Conservation (phyloP, 305 asterid species). For the Ilex paraguariensis region DNA sequence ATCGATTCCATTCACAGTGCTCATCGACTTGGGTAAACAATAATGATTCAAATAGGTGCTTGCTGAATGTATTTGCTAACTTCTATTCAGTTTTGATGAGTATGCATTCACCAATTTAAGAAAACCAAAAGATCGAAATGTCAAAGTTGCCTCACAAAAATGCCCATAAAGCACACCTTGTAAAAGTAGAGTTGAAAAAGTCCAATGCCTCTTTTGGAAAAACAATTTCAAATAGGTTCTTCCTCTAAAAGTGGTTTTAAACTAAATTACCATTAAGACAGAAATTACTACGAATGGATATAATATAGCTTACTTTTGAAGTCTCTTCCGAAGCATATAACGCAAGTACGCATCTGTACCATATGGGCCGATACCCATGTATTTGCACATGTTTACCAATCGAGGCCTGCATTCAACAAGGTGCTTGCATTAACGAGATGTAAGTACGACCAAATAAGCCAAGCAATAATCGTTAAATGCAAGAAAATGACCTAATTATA, state of each 20-base stretch:
- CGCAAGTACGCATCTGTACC: constrained; percentile 95
- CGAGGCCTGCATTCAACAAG: constrained; percentile 72
- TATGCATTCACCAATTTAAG: too few species aligned
- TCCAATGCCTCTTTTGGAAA: too few species aligned
- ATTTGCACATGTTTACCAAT: constrained; percentile 95
- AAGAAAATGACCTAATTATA: constrained; percentile 6
- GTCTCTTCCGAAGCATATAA: constrained; percentile 83
- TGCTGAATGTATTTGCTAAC: not conserved
- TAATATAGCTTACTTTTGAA: constrained; percentile 63
- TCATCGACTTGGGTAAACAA: too few species aligned
- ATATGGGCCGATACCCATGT: constrained; percentile 77
- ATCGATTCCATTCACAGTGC: not conserved
- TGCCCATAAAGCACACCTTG: too few species aligned
- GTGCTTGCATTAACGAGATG: constrained; percentile 14
- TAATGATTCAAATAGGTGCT: not conserved
- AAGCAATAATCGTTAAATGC: constrained; percentile 9
- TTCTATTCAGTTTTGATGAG: too few species aligned
- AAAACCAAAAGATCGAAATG: too few species aligned
- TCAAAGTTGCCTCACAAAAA: too few species aligned
- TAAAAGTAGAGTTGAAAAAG: too few species aligned
- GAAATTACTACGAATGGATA: not conserved
- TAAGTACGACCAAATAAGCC: constrained; percentile 19
- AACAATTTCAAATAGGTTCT: too few species aligned
- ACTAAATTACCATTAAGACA: too few species aligned
- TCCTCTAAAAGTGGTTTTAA: too few species aligned